Percentiles rank a stretch among this genome's conserved stretches.
These are phyloP conservation scores for Saxophila tyrrhenica DNA, from an alignment of 495 filamentous ascomycete species.

Conservation along the genomic window DNA sequence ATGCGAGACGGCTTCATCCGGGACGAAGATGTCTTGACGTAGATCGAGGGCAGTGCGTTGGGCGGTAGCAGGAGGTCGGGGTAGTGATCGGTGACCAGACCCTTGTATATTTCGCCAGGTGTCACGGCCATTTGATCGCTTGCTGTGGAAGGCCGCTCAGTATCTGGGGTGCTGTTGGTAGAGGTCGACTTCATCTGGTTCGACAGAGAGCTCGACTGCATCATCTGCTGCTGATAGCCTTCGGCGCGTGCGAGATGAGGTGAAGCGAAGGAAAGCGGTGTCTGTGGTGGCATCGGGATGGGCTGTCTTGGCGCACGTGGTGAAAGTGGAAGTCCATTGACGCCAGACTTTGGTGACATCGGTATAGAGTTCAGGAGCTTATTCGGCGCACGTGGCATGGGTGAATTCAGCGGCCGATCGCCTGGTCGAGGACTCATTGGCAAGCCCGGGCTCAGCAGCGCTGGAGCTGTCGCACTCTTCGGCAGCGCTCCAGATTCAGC, in stretches of 20 bases:
- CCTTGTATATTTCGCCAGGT: slow-evolving; percentile 44
- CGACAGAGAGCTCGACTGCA: slow-evolving; percentile 4
- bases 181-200: slow-evolving; percentile 12
- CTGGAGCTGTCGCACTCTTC: slow-evolving; percentile 35
- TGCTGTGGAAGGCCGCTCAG: slow-evolving; percentile 11
- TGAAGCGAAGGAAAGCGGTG: slow-evolving; percentile 46
- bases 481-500: slow-evolving; percentile 25
- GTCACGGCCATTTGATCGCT: slow-evolving; percentile 12
- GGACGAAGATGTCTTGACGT: slow-evolving; percentile 80
- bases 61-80: slow-evolving; percentile 76
- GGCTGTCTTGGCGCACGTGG: slow-evolving; percentile 59
- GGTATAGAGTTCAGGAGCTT: slow-evolving; percentile 50
- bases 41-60: slow-evolving; percentile 77
- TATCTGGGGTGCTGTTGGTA: slow-evolving; percentile 13
- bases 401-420: slow-evolving; percentile 58
- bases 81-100: slow-evolving; percentile 70
- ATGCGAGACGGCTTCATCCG: slow-evolving; percentile 83
- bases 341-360: slow-evolving; percentile 47
- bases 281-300: slow-evolving; percentile 51
- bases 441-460: slow-evolving; percentile 73
- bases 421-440: slow-evolving; percentile 83
- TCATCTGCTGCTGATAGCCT: slow-evolving; percentile 15
- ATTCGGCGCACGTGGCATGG: slow-evolving; percentile 53
- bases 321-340: slow-evolving; percentile 52
- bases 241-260: slow-evolving; percentile 30